Evolutionary conservation across 192 early-diverging fungal species (phyloP), one percentile per base, ranked within the genome.

Genomic region (Rhizophagus clarus): DNA sequence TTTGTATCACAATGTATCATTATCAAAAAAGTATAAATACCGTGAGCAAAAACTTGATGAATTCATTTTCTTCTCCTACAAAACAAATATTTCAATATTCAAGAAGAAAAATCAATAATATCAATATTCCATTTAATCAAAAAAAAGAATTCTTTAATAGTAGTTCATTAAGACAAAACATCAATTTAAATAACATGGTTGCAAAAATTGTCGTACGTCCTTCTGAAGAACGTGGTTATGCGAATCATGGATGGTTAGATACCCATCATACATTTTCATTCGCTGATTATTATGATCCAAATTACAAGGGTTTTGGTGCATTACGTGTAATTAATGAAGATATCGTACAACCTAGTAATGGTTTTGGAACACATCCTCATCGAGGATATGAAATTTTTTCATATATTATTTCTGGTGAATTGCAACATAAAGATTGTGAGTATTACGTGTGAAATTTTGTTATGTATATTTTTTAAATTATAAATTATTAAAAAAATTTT

Each of bases 301-400:
- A 78, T 24, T 84, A 45, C 67, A 22, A 61, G 40, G 68, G 61
- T 20, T 87, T 87, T 61, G 85, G 85, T 3, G 7, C 37, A 14
- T 70, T 87, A n/a, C 76, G 85, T 17, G 86, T 87, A 15, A 72
- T 87, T 82, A 87, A 87, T 80, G 86, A 87, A 70, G 86, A 87
- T 80, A 76, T 31, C 3, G 83, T 87, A 14, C 37, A 83, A 32
- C 80, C 85, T 15, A n/a, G 12, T 10, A 62, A 26, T n/a, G 85
- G 85, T n/a, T 87, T 87, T 61, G 85, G 85, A 17, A 83, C 81
- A 9, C 86, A 87, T 76, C 66, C 75, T 7, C 86, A 87, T 74
- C 32, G 45, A 12, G 77, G 83, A 56, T 88, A 49, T 49, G 86
- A 87, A 71, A 87, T 87, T 61, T 85, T 87, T 22, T 80, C 82